Evolutionary conservation across 23 red algal genomes (phyloP), one percentile per base, ranked within the genome.

Genomic region (Rhodosorus marinus): DNA sequence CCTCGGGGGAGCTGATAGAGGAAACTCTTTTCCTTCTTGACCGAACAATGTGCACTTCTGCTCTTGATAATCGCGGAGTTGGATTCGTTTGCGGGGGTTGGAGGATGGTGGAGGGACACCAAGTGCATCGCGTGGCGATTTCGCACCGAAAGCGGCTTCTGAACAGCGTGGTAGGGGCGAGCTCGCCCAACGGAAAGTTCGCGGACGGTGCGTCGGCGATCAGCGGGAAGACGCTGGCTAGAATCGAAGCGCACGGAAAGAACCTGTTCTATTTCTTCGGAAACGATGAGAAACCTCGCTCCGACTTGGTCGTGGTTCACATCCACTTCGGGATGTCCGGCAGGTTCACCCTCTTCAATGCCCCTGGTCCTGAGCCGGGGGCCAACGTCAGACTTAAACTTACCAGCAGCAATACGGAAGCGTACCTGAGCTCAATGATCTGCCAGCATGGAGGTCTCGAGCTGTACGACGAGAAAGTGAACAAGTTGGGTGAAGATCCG

Each of bases 281-380:
- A 2, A 32, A 32, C 19, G 34, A 33, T 7, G 26, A 2, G 3
- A 33, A 20, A 0, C 8, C 2, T 3, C 29, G 3, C 26, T 28
- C 31, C 52, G 32, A 62, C 31, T 1, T 17, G 2, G 24, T 42
- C 2, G 57, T 62, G 0, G 57, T 48, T 20, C 57, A 62, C 8
- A 2, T 62, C 29, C 57, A 62, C 57, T 62, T 62, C 49, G 57
- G 57, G 14, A 62, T 62, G 57, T 45, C 31, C 11, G 57, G 57
- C 33, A 35, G 49, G 57, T 62, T 62, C 32, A 20, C 24, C 5
- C 23, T 26, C 34, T 24, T 27, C 1, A 24, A 24, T 4, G 20
- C 19, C 3, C 35, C 57, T 2, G 31, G 29, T 22, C 36, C 33
- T 3, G n/a, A 5, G 2, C 34, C 57, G 3, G 14, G 15, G 1